Conservation (phyloP, 179 eudicot species). For the Heliamphora pulchella region DNA sequence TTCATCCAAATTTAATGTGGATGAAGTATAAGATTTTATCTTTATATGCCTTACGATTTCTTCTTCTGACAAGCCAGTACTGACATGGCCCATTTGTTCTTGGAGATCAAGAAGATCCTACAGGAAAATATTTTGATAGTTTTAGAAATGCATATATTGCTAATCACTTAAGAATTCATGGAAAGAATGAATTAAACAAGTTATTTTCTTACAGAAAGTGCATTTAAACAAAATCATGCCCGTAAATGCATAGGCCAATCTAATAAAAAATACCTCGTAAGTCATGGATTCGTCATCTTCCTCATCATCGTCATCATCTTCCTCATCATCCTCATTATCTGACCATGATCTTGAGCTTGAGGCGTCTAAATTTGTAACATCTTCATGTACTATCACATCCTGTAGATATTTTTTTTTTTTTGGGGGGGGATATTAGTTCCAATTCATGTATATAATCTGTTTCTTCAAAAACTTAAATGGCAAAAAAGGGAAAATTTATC, state of each 20-base stretch:
- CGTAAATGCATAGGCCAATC: neutral
- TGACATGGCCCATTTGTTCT: neutral
- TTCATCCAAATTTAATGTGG: neutral
- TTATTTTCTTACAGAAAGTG: too few relatives aligned
- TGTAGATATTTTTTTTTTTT: neutral
- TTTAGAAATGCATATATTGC: neutral
- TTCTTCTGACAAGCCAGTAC: neutral
- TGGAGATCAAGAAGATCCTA: neutral
- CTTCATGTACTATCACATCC: neutral
- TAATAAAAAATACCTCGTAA: neutral
- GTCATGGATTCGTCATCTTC: too few relatives aligned
- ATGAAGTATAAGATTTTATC: neutral
- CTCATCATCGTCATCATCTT: too few relatives aligned
- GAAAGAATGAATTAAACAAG: too few relatives aligned
- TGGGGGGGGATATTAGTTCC: neutral
- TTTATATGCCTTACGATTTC: slow-evolving; percentile 1
- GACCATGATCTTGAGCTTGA: neutral
- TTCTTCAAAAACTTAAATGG: too few relatives aligned
- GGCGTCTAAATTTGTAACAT: neutral
- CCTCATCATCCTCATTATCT: too few relatives aligned
- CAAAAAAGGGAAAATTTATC: too few relatives aligned
- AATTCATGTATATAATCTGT: too few relatives aligned
- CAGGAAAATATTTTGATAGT: neutral
- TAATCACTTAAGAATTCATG: neutral
- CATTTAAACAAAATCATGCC: too few relatives aligned